Conservation (phyloP, 495 filamentous ascomycete genomes). For the Xylaria cubensis region DNA sequence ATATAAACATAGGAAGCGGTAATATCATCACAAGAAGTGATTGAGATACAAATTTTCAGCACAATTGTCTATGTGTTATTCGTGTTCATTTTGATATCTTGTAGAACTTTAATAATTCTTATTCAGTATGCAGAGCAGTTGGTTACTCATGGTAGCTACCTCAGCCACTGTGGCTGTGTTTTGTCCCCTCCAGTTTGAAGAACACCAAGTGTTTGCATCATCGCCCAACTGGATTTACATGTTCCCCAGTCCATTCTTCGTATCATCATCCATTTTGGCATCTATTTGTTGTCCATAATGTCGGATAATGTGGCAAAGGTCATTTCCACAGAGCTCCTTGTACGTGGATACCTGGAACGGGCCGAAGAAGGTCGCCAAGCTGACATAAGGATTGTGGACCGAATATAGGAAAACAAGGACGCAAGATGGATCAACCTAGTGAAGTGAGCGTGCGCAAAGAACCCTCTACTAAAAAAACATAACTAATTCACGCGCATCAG, state of each 20-base stretch:
- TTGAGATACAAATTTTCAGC: too few species aligned
- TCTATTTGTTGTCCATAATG: slow-evolving; percentile 22
- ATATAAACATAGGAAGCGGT: too few species aligned
- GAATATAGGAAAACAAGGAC: slow-evolving; percentile 51
- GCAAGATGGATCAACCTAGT: slow-evolving; percentile 70
- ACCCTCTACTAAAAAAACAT: too few species aligned
- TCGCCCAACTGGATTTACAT: neutral
- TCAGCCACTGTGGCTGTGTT: slow-evolving; percentile 19
- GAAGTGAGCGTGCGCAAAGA: slow-evolving; percentile 48
- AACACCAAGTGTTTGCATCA: neutral
- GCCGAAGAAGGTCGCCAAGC: neutral
- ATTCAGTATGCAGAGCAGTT: too few species aligned
- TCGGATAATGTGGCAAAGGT: slow-evolving; percentile 32
- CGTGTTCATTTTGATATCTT: too few species aligned
- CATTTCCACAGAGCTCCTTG: slow-evolving; percentile 41
- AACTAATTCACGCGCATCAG: slow-evolving; percentile 42
- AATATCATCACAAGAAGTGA: too few species aligned
- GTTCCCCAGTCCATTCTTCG: neutral
- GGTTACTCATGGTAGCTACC: too few species aligned
- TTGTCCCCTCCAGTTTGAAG: neutral
- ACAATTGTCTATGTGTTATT: too few species aligned
- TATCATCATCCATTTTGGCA: neutral
- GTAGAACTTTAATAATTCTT: too few species aligned
- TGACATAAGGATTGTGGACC: neutral
- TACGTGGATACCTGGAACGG: slow-evolving; percentile 26